A percentile compares a stretch with the other conserved stretches of the same genome.
Evolutionary conservation across 257 asterid species (phyloP).

Genomic region (Solanum bulbocastanum): DNA sequence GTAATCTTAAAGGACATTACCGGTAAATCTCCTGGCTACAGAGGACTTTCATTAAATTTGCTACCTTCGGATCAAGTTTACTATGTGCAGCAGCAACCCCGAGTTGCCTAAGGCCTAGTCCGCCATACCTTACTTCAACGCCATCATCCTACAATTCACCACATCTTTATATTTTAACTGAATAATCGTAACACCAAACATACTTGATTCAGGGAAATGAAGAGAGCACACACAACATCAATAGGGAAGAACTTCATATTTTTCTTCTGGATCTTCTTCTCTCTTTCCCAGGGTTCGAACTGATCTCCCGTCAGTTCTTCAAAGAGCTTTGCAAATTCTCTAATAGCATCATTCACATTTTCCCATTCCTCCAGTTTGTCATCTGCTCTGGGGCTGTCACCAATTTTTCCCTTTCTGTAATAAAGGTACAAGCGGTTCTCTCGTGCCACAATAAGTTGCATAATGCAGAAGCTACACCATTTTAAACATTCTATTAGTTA

Average conservation of each 20-base stretch:
- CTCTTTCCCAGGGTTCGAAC: slow-evolving; percentile 73
- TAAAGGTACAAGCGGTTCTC: slow-evolving; percentile 54
- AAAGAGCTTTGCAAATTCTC: slow-evolving; percentile 46
- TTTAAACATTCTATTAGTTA: background rate
- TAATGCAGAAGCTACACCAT: slow-evolving; percentile 37
- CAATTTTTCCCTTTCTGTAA: slow-evolving; percentile 53
- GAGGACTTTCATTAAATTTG: slow-evolving; percentile 58
- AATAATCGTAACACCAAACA: background rate
- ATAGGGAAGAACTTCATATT: slow-evolving; percentile 40
- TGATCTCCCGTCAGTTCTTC: slow-evolving; percentile 54
- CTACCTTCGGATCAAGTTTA: slow-evolving; percentile 74
- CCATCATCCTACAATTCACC: slow-evolving; percentile 59
- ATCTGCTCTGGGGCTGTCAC: slow-evolving; percentile 31
- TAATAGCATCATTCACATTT: slow-evolving; percentile 27
- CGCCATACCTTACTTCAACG: slow-evolving; percentile 79
- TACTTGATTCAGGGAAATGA: background rate
- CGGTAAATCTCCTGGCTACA: slow-evolving; percentile 80
- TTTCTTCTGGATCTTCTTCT: slow-evolving; percentile 54
- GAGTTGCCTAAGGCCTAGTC: slow-evolving; percentile 58
- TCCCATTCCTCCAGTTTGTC: slow-evolving; percentile 57
- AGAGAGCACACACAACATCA: slow-evolving; percentile 39
- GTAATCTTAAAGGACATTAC: slow-evolving; percentile 7
- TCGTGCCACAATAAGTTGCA: slow-evolving; percentile 55
- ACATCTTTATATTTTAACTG: background rate
- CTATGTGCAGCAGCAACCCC: slow-evolving; percentile 61